Base-by-base conservation (phyloP, 768 basidiomycete species). In the Phylloporus arenicola region DNA sequence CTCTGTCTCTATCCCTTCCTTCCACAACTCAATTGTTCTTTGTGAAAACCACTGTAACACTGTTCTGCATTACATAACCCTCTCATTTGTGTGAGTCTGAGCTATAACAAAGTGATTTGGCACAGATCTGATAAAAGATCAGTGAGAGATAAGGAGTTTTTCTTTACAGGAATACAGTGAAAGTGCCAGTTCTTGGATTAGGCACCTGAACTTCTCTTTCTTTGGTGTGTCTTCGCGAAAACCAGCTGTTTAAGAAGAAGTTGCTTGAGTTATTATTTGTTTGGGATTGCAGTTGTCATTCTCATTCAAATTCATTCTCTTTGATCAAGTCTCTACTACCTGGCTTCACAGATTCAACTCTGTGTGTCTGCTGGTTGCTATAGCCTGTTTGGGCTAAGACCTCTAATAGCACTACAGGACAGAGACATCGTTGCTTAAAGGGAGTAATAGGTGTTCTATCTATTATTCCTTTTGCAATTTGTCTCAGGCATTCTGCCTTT, bases 341-440 rank as follows among this genome's bases (percentile, higher is more conserved):
- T 51, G 3, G 52, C 48, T 54, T 54, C 43, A 42, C 34, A 54
- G 52, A 54, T 46, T 46, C 45, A 51, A 54, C 49, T 54, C 53
- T 54, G 34, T 43, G 49, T 54, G 46, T 52, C 6, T 22, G 33
- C 53, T 43, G 45, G 49, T 54, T 47, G 53, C 14, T 16, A 24
- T 24, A 20, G 16, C 34, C 45, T 47, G 2, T 27, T 24, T 8
- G 11, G 17, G 34, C 20, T 16, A 17, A 27, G 43, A 45, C 25
- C 48, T 50, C 52, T 50, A 43, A 50, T 41, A 6, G 2, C 14
- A 50, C 43, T 34, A 53, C 40, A 46, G 49, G 12, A 20, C n/a
- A 16, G 34, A 54, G 53, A 46, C 33, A 13, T 40, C 24, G 34
- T 44, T 45, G 48, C 13, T 27, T 38, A 38, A 8, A 11, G 6